Conservation (phyloP, 768 basidiomycete genomes). For the Lentinula sp. region DNA sequence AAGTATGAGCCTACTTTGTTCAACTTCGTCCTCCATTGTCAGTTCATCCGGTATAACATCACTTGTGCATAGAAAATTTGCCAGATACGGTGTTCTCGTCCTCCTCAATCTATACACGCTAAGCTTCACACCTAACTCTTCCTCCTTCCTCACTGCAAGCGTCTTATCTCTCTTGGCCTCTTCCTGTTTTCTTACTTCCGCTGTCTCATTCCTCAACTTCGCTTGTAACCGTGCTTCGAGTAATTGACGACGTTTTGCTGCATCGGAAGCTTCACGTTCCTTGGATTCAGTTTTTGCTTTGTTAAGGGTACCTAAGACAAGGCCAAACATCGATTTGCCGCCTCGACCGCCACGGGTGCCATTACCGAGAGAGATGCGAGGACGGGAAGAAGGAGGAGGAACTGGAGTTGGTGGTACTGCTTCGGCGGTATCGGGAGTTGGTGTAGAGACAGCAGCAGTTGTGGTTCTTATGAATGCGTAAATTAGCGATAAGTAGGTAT, state of each 20-base stretch:
- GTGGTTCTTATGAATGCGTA: background rate
- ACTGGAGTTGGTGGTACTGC: background rate
- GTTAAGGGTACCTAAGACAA: conserved; percentile 77
- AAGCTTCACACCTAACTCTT: conserved; percentile 76
- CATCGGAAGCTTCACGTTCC: conserved; percentile 79
- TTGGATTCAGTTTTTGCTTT: conserved; percentile 87
- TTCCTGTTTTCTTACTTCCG: conserved; percentile 78
- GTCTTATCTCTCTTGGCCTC: conserved; percentile 84
- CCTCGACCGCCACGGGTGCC: conserved; percentile 61
- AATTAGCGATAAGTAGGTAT: background rate
- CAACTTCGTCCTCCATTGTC: conserved; percentile 16
- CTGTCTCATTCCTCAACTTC: conserved; percentile 82
- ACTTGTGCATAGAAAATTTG: conserved; percentile 72
- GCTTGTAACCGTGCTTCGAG: conserved; percentile 82
- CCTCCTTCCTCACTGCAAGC: conserved; percentile 70
- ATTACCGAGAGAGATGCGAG: background rate
- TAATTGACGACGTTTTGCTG: conserved; percentile 78
- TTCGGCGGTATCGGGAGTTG: background rate
- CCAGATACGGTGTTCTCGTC: conserved; percentile 62
- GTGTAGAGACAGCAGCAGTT: background rate
- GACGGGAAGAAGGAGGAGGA: background rate
- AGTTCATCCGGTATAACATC: conserved; percentile 47
- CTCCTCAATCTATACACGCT: conserved; percentile 78
- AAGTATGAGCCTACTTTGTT: conserved; percentile 5
- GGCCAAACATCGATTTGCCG: conserved; percentile 84